Evolutionary conservation across 805 yeast genomes (phyloP).

Genomic region (Isabelozyma gotoi): DNA sequence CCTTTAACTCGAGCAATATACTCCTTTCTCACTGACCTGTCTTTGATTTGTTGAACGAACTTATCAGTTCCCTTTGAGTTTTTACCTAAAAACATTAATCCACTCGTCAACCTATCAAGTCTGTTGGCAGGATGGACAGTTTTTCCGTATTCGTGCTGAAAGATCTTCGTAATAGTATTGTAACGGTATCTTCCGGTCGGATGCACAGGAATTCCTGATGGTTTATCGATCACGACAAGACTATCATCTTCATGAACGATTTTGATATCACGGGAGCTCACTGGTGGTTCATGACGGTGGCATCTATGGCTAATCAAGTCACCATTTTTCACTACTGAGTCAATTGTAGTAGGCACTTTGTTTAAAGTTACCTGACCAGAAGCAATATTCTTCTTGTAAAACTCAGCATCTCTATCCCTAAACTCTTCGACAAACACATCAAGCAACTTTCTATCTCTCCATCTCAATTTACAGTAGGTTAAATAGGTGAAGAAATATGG

Average conservation of each 20-base stretch:
- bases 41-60: slow-evolving; percentile 69
- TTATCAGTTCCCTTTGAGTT: slow-evolving; percentile 75
- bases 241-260: slow-evolving; percentile 75
- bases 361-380: slow-evolving; percentile 78
- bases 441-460: slow-evolving; percentile 80
- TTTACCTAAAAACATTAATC: slow-evolving; percentile 88
- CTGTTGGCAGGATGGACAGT: slow-evolving; percentile 81
- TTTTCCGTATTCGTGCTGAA: slow-evolving; percentile 67
- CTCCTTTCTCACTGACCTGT: slow-evolving; percentile 73
- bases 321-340: slow-evolving; percentile 73
- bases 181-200: slow-evolving; percentile 86
- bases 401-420: slow-evolving; percentile 68
- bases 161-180: slow-evolving; percentile 71
- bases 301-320: slow-evolving; percentile 75
- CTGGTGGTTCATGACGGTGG: slow-evolving; percentile 92
- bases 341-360: slow-evolving; percentile 58
- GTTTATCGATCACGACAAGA: slow-evolving; percentile 84
- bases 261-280: slow-evolving; percentile 55
- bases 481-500: slow-evolving; percentile 89
- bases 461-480: slow-evolving; percentile 87
- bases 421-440: slow-evolving; percentile 86
- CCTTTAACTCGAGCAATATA: slow-evolving; percentile 90
- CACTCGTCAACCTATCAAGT: slow-evolving; percentile 87
- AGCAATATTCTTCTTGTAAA: slow-evolving; percentile 52
- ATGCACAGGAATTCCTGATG: slow-evolving; percentile 93